phyloP scores from a whole-genome alignment of 1,284 basidiomycete species.

The Ceratobasidium sp. region DNA sequence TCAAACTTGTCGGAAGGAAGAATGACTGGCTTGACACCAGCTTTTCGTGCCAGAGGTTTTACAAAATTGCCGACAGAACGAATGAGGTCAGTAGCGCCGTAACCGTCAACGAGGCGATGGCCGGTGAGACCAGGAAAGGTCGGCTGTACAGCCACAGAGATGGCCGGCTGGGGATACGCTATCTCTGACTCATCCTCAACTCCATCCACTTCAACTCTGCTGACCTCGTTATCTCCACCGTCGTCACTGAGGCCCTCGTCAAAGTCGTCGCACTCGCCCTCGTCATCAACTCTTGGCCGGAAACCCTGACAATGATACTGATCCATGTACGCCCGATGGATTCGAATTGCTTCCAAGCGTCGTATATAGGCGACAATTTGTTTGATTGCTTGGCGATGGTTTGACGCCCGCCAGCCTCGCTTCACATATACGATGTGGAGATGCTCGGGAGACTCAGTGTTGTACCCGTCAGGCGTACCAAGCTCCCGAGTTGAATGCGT shows the following conservation, averaged over 20 bases:
- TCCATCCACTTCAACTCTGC: not conserved
- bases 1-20: not conserved
- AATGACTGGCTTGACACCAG: not conserved
- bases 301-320: not conserved
- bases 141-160: constrained; percentile 18
- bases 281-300: not conserved
- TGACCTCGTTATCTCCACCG: too few relatives aligned
- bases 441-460: constrained; percentile 20
- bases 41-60: not conserved
- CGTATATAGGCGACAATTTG: constrained; percentile 14
- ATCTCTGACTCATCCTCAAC: not conserved
- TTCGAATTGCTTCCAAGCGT: constrained; percentile 10
- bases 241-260: too few relatives aligned
- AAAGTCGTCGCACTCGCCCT: too few relatives aligned
- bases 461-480: constrained; percentile 20
- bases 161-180: constrained; percentile 5
- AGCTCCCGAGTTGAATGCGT: constrained; percentile 8
- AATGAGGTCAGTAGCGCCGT: constrained; percentile 19
- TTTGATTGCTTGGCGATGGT: not conserved
- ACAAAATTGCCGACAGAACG: not conserved
- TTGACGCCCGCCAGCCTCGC: not conserved
- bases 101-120: not conserved
- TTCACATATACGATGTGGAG: constrained; percentile 19
- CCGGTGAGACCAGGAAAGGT: not conserved
- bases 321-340: not conserved